Evolutionary conservation across 1,284 basidiomycete genomes (phyloP).

Genomic region (Grifola frondosa): DNA sequence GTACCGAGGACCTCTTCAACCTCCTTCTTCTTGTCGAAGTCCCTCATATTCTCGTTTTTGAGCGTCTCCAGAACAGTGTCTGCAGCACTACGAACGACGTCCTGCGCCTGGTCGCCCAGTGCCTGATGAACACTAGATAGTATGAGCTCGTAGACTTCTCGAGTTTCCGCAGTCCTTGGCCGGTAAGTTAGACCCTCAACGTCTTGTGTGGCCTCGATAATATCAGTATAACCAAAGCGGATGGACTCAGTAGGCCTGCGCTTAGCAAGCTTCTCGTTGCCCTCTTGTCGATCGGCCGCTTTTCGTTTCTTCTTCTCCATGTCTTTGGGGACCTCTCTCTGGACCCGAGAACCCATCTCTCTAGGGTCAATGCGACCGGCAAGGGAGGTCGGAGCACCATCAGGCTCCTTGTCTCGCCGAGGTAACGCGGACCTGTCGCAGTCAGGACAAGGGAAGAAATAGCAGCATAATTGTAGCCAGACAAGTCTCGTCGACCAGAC

Average conservation of each 20-base stretch:
- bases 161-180: conserved; percentile 91
- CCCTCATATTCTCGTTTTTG: conserved; percentile 89
- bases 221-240: conserved; percentile 80
- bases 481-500: conserved; percentile 70
- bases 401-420: conserved; percentile 89
- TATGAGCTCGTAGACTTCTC: conserved; percentile 94
- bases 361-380: conserved; percentile 87
- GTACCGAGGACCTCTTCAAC: conserved; percentile 80
- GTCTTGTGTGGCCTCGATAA: conserved; percentile 90
- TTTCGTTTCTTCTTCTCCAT: conserved; percentile 96
- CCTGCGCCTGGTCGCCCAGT: conserved; percentile 94
- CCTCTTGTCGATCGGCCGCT: conserved; percentile 56
- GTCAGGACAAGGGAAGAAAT: conserved; percentile 87
- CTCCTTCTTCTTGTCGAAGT: conserved; percentile 98
- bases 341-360: conserved; percentile 93
- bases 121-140: conserved; percentile 79
- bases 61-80: conserved; percentile 89
- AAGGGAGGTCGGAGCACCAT: conserved; percentile 92
- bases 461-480: conserved; percentile 88
- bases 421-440: conserved; percentile 76
- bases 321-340: conserved; percentile 84
- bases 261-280: conserved; percentile 55
- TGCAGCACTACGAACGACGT: conserved; percentile 92
- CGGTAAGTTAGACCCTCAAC: conserved; percentile 93
- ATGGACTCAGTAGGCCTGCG: conserved; percentile 51